Percentiles rank a stretch among this genome's conserved stretches.
phyloP scores from a whole-genome alignment of 371 early-diverging fungal species.

The Fennellomyces sp. region DNA sequence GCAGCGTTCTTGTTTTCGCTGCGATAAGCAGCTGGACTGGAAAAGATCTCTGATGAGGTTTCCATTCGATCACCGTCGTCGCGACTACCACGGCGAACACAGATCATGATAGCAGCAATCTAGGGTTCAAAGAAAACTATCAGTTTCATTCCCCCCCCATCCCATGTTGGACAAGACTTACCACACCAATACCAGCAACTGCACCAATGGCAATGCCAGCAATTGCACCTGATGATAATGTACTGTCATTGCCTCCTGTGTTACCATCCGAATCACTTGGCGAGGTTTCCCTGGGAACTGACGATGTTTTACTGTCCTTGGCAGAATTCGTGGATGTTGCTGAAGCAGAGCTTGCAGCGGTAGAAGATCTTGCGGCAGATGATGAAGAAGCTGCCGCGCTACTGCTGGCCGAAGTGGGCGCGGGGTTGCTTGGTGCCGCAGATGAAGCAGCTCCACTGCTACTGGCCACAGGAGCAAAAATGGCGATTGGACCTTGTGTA shows the following conservation, averaged over 20 bases:
- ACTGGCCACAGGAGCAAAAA: not conserved
- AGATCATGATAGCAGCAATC: not conserved
- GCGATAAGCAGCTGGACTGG: constrained; percentile 2
- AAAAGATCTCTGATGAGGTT: constrained; percentile 6
- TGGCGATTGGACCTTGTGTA: constrained; percentile 5
- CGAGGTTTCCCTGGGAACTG: no score
- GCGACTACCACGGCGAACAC: constrained; percentile 2
- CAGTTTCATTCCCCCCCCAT: not conserved
- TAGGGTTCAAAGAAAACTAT: not conserved
- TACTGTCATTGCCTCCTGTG: not conserved
- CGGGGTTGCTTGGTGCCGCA: not conserved
- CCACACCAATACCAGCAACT: constrained; percentile 2
- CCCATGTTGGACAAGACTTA: not conserved
- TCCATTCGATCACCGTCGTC: not conserved
- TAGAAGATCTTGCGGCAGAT: not conserved
- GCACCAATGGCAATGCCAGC: constrained; percentile 14
- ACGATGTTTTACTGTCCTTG: no score
- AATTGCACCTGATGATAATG: constrained; percentile 7
- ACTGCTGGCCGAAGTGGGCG: not conserved
- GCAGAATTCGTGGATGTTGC: not conserved
- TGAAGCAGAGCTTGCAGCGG: not conserved
- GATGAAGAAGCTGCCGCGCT: not conserved
- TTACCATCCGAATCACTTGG: not conserved
- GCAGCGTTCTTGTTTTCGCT: not conserved
- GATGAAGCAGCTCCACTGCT: constrained; percentile 1